Evolutionary conservation across 2,329 filamentous ascomycete species (phyloP), one percentile per base, ranked within the genome.

Genomic region (Aspergillus sp.): DNA sequence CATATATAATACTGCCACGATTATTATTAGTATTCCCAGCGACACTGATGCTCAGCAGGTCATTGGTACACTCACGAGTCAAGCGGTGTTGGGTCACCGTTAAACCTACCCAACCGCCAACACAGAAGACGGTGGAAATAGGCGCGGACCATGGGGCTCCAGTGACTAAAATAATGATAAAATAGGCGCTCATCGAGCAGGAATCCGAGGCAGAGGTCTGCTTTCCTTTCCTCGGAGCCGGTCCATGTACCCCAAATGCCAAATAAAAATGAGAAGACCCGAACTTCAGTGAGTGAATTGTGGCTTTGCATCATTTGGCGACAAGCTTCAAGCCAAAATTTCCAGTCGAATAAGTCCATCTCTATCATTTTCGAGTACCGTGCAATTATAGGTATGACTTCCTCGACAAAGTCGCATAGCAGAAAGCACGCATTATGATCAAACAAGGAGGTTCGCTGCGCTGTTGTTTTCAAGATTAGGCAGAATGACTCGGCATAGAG

Each of bases 131-230:
- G 90, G 84, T 96, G 95, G 71, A 89, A 97, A 73, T 96, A 97
- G 13, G 91, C 89, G 59, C 93, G 85, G 20, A 96, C 91, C 93
- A 96, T 96, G 0, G 93, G 91, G 68, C 91, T 96, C 92, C 93
- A 96, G 68, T 96, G 91, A 68, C 89, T 93, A 76, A 96, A 97
- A 60, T 91, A 87, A 59, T 85, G 85, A 68, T 90, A 86, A 71
- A 96, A 96, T 2, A 89, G 83, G 24, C 87, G 81, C 53, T 89
- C 87, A 6, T 87, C 83, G 12, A 97, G 78, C 39, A 97, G 76
- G 80, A 95, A 93, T 20, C 86, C 85, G 26, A 89, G 67, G 69
- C 90, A 96, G 17, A 96, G 71, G 13, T 82, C 78, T 56, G 83
- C 80, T 73, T 93, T 96, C 49, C 89, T 83, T 50, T 79, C 76